phyloP scores from a whole-genome alignment of 2,329 filamentous ascomycete genomes.

The Aspergillus clavatus region DNA sequence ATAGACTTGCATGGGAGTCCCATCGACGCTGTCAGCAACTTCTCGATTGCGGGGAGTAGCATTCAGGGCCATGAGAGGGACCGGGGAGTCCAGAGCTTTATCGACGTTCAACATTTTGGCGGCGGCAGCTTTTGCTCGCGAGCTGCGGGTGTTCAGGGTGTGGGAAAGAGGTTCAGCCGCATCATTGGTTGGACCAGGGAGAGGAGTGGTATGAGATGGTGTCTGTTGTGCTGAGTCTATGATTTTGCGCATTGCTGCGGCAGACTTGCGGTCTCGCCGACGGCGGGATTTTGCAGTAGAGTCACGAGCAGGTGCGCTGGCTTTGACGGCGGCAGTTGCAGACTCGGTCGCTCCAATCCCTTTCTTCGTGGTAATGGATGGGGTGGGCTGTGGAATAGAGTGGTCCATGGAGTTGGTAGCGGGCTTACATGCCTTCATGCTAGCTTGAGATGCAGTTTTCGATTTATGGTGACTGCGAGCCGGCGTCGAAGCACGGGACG shows the following conservation, averaged over 20 bases:
- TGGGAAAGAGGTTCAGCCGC: neutral
- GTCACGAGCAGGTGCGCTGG: conserved; percentile 3
- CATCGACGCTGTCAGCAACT: conserved; percentile 8
- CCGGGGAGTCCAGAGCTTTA: conserved; percentile 9
- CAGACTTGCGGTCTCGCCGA: conserved; percentile 12
- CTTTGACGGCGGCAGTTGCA: conserved; percentile 6
- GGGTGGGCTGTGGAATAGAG: neutral
- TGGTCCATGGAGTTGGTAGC: conserved; percentile 2
- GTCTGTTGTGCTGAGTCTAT: no score
- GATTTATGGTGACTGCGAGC: conserved; percentile 11
- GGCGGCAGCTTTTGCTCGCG: conserved; percentile 2
- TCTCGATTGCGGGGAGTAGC: conserved; percentile 5
- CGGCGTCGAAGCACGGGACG: conserved; percentile 11
- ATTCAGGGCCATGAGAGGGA: conserved; percentile 1
- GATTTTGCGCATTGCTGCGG: neutral
- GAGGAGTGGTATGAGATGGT: neutral
- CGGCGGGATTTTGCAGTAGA: conserved; percentile 10
- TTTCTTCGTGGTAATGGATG: conserved; percentile 2
- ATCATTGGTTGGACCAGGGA: neutral
- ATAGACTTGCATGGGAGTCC: conserved; percentile 9
- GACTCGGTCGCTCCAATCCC: conserved; percentile 1
- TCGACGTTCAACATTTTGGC: conserved; percentile 1
- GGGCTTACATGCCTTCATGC: conserved; percentile 4
- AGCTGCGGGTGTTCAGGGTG: conserved; percentile 1
- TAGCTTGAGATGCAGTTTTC: conserved; percentile 3